A percentile compares a stretch with the other conserved stretches of the same genome.
These are phyloP conservation scores for Rusavskia elegans DNA, from an alignment of 495 filamentous ascomycete genomes.

Conservation along the genomic window DNA sequence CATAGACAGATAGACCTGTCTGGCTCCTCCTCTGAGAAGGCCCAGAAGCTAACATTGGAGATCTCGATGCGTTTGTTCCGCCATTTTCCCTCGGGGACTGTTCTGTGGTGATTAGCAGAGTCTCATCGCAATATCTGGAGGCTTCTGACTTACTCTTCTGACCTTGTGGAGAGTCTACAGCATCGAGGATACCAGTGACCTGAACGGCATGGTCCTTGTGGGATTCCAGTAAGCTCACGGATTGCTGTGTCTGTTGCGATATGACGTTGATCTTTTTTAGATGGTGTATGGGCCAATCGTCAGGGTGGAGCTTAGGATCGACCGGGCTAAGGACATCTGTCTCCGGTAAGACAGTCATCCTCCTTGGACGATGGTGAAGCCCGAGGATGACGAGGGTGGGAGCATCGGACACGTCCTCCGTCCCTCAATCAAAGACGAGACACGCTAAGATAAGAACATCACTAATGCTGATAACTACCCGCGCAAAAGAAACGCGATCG, in stretches of 20 bases:
- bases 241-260: slow-evolving; percentile 30
- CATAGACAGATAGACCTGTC: slow-evolving; percentile 49
- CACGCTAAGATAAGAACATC: neutral
- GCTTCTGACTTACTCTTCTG: slow-evolving; percentile 20
- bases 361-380: neutral
- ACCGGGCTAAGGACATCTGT: slow-evolving; percentile 36
- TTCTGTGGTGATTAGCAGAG: neutral
- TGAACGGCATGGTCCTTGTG: slow-evolving; percentile 35
- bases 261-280: slow-evolving; percentile 37
- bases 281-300: slow-evolving; percentile 43
- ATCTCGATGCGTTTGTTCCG: slow-evolving; percentile 45
- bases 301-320: slow-evolving; percentile 37
- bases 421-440: neutral
- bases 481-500: neutral
- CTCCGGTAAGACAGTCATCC: slow-evolving; percentile 28
- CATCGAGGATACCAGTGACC: slow-evolving; percentile 36
- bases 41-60: slow-evolving; percentile 43
- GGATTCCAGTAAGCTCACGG: slow-evolving; percentile 36
- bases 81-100: slow-evolving; percentile 31
- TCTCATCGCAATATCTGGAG: neutral
- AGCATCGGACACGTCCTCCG: too few species aligned
- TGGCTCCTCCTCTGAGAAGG: slow-evolving; percentile 51
- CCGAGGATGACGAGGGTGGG: neutral
- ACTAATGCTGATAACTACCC: neutral
- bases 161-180: slow-evolving; percentile 28